A percentile compares a stretch with the other conserved stretches of the same genome.
Conservation (phyloP, 441 rosid species). For the Populus trichocarpa region DNA sequence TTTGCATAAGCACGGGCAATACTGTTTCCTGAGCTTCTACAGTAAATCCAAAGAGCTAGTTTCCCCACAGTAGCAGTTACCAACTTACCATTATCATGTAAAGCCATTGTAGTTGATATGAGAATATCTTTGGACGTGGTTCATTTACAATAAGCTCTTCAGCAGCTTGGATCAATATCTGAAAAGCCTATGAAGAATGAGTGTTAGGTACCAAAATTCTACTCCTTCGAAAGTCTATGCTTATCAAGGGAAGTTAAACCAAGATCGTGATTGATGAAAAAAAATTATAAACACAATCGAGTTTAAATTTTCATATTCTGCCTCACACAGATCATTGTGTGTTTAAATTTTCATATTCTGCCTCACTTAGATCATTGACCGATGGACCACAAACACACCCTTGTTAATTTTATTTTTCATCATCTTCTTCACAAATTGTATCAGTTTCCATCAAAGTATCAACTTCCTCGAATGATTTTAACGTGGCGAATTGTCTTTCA, state of each 20-base stretch:
- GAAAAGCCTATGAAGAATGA: slow-evolving; percentile 51
- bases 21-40: slow-evolving; percentile 61
- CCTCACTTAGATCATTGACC: background rate
- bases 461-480: slow-evolving; percentile 73
- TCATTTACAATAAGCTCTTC: slow-evolving; percentile 48
- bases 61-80: slow-evolving; percentile 65
- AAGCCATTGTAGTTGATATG: slow-evolving; percentile 54
- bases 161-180: slow-evolving; percentile 61
- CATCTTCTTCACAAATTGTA: slow-evolving; percentile 26
- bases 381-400: slow-evolving; percentile 31
- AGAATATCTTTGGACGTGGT: slow-evolving; percentile 42
- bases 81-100: slow-evolving; percentile 69
- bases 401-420: slow-evolving; percentile 46
- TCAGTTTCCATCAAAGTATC: slow-evolving; percentile 38
- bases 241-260: background rate
- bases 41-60: slow-evolving; percentile 76
- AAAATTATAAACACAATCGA: background rate
- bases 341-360: background rate
- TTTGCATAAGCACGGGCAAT: slow-evolving; percentile 87
- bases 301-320: background rate
- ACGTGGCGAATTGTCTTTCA: slow-evolving; percentile 57
- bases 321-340: background rate
- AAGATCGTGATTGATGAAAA: background rate
- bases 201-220: background rate
- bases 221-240: background rate